phyloP scores from a whole-genome alignment of 805 yeast species.

The Starmerella sirachaensis region DNA sequence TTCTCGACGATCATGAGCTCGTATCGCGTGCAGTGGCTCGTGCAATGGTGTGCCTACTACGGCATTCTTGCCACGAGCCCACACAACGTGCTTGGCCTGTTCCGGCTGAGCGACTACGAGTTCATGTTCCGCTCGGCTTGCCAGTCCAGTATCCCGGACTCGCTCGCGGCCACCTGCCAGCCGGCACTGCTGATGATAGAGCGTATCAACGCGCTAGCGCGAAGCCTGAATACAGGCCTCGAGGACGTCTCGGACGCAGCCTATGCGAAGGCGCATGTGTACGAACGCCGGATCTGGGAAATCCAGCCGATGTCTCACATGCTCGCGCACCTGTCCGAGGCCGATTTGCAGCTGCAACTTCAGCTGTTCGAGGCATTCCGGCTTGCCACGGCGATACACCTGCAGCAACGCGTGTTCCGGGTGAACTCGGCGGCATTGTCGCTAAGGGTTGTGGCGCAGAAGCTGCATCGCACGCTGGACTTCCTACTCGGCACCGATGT shows the following conservation, averaged over 20 bases:
- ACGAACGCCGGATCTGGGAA: slow-evolving; percentile 40
- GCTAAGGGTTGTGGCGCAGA: slow-evolving; percentile 45
- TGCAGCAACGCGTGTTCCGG: slow-evolving; percentile 51
- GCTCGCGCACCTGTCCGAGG: slow-evolving; percentile 30
- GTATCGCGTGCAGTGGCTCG: slow-evolving; percentile 56
- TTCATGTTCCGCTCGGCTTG: slow-evolving; percentile 12
- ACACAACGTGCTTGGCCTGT: slow-evolving; percentile 46
- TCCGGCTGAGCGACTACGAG: slow-evolving; percentile 33
- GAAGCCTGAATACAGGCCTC: slow-evolving; percentile 25
- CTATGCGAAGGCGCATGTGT: slow-evolving; percentile 22
- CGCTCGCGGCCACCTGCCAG: slow-evolving; percentile 61
- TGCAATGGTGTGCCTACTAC: slow-evolving; percentile 70
- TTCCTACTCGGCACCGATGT: slow-evolving; percentile 52
- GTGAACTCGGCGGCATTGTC: slow-evolving; percentile 52
- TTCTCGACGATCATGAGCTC: slow-evolving; percentile 38
- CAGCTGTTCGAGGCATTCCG: slow-evolving; percentile 63
- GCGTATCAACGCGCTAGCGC: slow-evolving; percentile 50
- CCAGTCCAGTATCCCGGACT: slow-evolving; percentile 39
- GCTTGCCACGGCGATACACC: slow-evolving; percentile 52
- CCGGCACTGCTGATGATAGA: slow-evolving; percentile 57
- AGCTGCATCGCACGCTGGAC: slow-evolving; percentile 46
- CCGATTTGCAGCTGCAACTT: slow-evolving; percentile 53
- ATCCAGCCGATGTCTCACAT: slow-evolving; percentile 44
- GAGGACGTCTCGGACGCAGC: slow-evolving; percentile 16
- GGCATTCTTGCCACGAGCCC: slow-evolving; percentile 57